Percentiles rank a stretch among this genome's conserved stretches.
Conservation (phyloP, 2,329 filamentous ascomycete species). For the Aspergillus candidus region DNA sequence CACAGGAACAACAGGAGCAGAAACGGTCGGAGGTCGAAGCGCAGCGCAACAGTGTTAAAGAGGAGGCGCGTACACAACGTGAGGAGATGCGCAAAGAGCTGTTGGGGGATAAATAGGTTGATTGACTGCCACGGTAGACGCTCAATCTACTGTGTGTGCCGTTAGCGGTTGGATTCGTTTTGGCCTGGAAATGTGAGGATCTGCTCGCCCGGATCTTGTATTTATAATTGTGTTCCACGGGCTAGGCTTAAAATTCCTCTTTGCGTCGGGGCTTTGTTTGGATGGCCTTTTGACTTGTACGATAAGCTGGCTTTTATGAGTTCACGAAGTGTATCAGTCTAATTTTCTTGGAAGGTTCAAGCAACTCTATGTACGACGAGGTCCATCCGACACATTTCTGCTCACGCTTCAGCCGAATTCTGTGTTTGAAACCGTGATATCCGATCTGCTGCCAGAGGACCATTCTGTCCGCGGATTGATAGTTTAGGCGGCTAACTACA, state of each 20-base stretch:
- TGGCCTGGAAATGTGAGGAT: not conserved
- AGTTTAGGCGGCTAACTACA: too few species aligned
- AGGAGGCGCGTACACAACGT: slow-evolving; percentile 28
- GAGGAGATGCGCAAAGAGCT: slow-evolving; percentile 38
- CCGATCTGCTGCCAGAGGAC: too few species aligned
- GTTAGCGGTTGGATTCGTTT: not conserved
- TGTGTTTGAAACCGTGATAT: too few species aligned
- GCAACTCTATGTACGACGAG: too few species aligned
- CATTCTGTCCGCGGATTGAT: too few species aligned
- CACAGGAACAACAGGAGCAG: slow-evolving; percentile 31
- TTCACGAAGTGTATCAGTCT: too few species aligned
- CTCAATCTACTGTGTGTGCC: not conserved
- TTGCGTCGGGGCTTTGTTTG: too few species aligned
- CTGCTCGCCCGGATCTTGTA: slow-evolving; percentile 2
- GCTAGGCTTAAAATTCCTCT: not conserved
- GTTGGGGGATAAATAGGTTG: slow-evolving; percentile 26
- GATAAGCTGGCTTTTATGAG: too few species aligned
- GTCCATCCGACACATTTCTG: too few species aligned
- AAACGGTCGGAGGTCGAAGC: slow-evolving; percentile 21
- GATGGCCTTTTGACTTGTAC: too few species aligned
- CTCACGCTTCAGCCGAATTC: too few species aligned
- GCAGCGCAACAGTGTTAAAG: slow-evolving; percentile 21
- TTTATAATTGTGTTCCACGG: slow-evolving; percentile 4
- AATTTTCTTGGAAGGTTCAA: too few species aligned
- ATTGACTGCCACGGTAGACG: not conserved